A percentile compares a stretch with the other conserved stretches of the same genome.
Conservation (phyloP, 2,329 filamentous ascomycete genomes). For the Curvularia sp. region DNA sequence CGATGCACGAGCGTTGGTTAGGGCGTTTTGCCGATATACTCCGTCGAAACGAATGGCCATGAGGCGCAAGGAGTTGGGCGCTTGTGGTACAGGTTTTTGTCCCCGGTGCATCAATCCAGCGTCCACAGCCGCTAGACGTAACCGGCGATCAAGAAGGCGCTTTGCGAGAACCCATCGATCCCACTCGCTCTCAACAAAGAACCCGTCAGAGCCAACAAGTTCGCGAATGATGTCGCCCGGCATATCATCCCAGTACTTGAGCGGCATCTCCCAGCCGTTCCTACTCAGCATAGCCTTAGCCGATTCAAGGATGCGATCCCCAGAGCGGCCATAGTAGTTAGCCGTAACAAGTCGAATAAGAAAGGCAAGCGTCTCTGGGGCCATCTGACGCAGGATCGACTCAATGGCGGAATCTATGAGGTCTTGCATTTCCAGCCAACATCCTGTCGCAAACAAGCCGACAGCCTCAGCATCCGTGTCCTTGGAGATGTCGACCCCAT, state of each 20-base stretch:
- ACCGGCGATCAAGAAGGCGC: conserved; percentile 60
- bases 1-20: conserved; percentile 45
- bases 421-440: conserved; percentile 66
- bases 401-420: conserved; percentile 62
- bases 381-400: conserved; percentile 63
- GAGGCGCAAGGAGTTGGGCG: conserved; percentile 56
- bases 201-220: conserved; percentile 65
- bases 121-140: conserved; percentile 57
- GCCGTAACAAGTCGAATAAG: conserved; percentile 62
- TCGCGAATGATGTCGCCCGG: conserved; percentile 65
- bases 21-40: conserved; percentile 57
- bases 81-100: conserved; percentile 54
- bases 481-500: conserved; percentile 57
- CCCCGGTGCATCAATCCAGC: conserved; percentile 56
- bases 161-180: conserved; percentile 64
- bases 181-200: conserved; percentile 65
- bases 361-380: conserved; percentile 55
- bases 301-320: conserved; percentile 62
- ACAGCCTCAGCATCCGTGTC: conserved; percentile 62
- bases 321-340: conserved; percentile 63
- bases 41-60: conserved; percentile 62
- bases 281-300: conserved; percentile 66
- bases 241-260: conserved; percentile 63
- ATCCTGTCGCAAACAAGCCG: conserved; percentile 62
- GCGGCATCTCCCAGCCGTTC: conserved; percentile 64